Evolutionary conservation across 257 asterid genomes (phyloP), one percentile per base, ranked within the genome.

Genomic region (Gentiana straminea): DNA sequence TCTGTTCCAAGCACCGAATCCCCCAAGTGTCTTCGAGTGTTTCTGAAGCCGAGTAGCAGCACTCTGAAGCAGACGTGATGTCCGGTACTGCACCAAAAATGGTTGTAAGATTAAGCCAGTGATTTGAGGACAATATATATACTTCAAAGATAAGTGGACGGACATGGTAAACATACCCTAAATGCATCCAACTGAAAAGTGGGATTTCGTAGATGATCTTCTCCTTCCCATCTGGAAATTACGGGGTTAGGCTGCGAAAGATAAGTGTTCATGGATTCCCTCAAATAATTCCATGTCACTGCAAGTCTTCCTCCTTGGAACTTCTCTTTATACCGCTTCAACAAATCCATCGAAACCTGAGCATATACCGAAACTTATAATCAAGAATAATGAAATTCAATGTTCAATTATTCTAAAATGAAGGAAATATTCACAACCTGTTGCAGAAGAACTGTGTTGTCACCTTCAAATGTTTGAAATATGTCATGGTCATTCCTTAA

Each of bases 1-100:
- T 80, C 98, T 83, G 77, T 92, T 92, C 97, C 98, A 92, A 43
- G 95, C 97, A 66, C 98, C 98, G 71, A 92, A 92, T 67, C 86
- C 62, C 52, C 97, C 97, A 15, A 85, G 93, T 51, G 79, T 77
- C 76, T 88, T 92, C 4, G 95, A 75, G 73, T 92, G 98, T 72
- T 88, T 92, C 76, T 76, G 75, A 49, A 92, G 90, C 54, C 98
- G 90, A 56, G 85, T 67, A 24, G 88, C 95, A 35, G 81, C 94
- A 63, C 90, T 92, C 55, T 92, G 98, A 68, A 88, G 97, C 60
- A 92, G 73, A 33, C 97, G 79, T 15, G 98, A 85, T 32, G 98
- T 92, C 47, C 97, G 98, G 62, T 87, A 85, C 98, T 92, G 88
- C 75, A 78, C 43, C 54, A 65, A 56, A 56, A 71, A 24, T 44